Percentiles rank a stretch among this genome's conserved stretches.
These are phyloP conservation scores for Polyplosphaeria fusca DNA, from an alignment of 495 filamentous ascomycete species.

Conservation along the genomic window DNA sequence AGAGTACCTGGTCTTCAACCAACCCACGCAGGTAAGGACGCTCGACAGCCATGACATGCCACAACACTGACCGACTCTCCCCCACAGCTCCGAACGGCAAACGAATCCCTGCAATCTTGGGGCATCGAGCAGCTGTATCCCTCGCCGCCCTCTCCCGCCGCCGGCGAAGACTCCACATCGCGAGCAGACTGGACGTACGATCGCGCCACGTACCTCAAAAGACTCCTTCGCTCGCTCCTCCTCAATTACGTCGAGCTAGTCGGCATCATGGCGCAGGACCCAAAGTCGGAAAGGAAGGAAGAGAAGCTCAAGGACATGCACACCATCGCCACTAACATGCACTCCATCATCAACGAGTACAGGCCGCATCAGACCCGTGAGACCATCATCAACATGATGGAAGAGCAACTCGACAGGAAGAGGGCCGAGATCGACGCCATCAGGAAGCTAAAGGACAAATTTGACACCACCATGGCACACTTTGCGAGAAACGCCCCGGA, in stretches of 20 bases:
- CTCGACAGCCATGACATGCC: conserved; percentile 25
- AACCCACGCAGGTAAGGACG: conserved; percentile 33
- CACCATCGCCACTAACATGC: conserved; percentile 79
- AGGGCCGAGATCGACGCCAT: conserved; percentile 77
- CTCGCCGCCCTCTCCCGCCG: conserved; percentile 43
- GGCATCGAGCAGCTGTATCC: conserved; percentile 70
- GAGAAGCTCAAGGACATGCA: conserved; percentile 73
- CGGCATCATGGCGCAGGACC: conserved; percentile 17
- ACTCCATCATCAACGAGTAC: conserved; percentile 89
- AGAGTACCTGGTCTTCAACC: conserved; percentile 72
- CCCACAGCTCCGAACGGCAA: conserved; percentile 61
- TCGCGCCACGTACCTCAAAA: conserved; percentile 71
- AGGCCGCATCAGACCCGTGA: conserved; percentile 93
- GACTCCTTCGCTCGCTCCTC: conserved; percentile 74
- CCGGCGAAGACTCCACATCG: conserved; percentile 44
- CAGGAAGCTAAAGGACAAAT: conserved; percentile 64
- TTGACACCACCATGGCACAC: conserved; percentile 64
- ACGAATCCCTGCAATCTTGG: too few species aligned
- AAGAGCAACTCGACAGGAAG: conserved; percentile 72
- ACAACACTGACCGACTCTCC: too few species aligned
- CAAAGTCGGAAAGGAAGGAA: conserved; percentile 2
- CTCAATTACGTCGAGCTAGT: conserved; percentile 68
- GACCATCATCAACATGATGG: conserved; percentile 86
- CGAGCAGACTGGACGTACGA: conserved; percentile 51
- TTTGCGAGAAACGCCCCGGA: conserved; percentile 51